Conservation (phyloP, 305 asterid species). For the Petunia hybrid region DNA sequence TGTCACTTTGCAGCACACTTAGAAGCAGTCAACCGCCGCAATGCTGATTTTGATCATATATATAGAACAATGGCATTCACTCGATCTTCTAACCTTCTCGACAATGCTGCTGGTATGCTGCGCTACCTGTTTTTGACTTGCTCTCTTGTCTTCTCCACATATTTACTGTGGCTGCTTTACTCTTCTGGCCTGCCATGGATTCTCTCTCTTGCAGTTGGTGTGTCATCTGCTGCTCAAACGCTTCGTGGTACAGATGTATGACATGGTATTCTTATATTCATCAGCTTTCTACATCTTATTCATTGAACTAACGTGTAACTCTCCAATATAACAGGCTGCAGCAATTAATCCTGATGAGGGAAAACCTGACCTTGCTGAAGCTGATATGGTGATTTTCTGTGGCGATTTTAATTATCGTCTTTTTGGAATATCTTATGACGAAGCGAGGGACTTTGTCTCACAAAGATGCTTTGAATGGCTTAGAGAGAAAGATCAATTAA, state of each 20-base stretch:
- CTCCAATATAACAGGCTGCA: constrained; percentile 49
- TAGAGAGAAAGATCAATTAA: constrained; percentile 86
- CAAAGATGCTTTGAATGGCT: constrained; percentile 98
- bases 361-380: constrained; percentile 90
- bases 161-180: constrained; percentile 70
- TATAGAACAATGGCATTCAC: constrained; percentile 79
- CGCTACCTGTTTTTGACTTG: constrained; percentile 68
- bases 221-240: constrained; percentile 84
- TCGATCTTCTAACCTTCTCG: constrained; percentile 64
- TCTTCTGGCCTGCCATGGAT: constrained; percentile 81
- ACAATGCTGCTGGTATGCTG: constrained; percentile 86
- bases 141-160: constrained; percentile 76
- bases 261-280: constrained; percentile 13
- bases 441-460: constrained; percentile 94
- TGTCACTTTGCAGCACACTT: constrained; percentile 96
- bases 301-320: constrained; percentile 24
- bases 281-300: constrained; percentile 24
- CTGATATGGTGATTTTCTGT: constrained; percentile 78
- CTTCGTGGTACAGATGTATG: constrained; percentile 76
- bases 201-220: constrained; percentile 85
- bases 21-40: constrained; percentile 90
- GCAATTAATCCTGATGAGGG: constrained; percentile 61
- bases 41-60: constrained; percentile 88
- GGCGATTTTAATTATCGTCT: constrained; percentile 95
- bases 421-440: constrained; percentile 93